These are phyloP conservation scores for Sugiyamaella grinbergsii DNA, from an alignment of 1,139 yeast genomes.

Conservation along the genomic window DNA sequence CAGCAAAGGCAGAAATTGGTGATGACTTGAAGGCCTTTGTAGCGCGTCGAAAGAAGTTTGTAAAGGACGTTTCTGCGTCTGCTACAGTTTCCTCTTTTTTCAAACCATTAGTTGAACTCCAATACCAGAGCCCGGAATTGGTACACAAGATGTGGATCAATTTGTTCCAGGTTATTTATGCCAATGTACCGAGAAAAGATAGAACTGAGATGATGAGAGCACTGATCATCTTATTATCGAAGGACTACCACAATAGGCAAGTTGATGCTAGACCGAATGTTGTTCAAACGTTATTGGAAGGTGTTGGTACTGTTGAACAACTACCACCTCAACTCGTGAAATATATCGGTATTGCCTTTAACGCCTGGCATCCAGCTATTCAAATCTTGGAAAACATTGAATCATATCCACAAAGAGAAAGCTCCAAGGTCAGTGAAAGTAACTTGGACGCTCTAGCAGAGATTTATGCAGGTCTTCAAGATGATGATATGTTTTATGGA, in stretches of 20 bases:
- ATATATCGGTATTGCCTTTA: slow-evolving; percentile 81
- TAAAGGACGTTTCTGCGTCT: slow-evolving; percentile 49
- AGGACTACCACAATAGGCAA: slow-evolving; percentile 90
- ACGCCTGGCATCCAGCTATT: slow-evolving; percentile 91
- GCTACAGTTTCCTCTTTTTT: slow-evolving; percentile 55
- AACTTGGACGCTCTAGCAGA: slow-evolving; percentile 91
- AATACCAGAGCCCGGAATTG: slow-evolving; percentile 77
- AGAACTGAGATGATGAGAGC: slow-evolving; percentile 80
- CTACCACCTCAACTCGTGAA: slow-evolving; percentile 94
- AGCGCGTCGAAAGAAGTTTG: slow-evolving; percentile 54
- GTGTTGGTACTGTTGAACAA: slow-evolving; percentile 70
- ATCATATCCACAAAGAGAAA: slow-evolving; percentile 63
- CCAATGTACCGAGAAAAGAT: slow-evolving; percentile 74
- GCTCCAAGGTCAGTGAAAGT: slow-evolving; percentile 75
- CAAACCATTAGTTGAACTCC: slow-evolving; percentile 76
- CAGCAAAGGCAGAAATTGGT: slow-evolving; percentile 27
- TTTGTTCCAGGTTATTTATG: slow-evolving; percentile 78
- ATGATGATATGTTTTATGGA: slow-evolving; percentile 97
- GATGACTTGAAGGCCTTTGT: slow-evolving; percentile 47
- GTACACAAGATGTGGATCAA: slow-evolving; percentile 85
- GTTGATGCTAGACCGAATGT: slow-evolving; percentile 86
- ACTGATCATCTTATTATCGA: slow-evolving; percentile 75
- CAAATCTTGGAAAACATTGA: slow-evolving; percentile 78
- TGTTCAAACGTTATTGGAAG: slow-evolving; percentile 79
- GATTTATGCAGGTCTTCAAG: slow-evolving; percentile 83